These are phyloP conservation scores for Saccharomycopsis amapae DNA, from an alignment of 805 yeast species.

Conservation along the genomic window DNA sequence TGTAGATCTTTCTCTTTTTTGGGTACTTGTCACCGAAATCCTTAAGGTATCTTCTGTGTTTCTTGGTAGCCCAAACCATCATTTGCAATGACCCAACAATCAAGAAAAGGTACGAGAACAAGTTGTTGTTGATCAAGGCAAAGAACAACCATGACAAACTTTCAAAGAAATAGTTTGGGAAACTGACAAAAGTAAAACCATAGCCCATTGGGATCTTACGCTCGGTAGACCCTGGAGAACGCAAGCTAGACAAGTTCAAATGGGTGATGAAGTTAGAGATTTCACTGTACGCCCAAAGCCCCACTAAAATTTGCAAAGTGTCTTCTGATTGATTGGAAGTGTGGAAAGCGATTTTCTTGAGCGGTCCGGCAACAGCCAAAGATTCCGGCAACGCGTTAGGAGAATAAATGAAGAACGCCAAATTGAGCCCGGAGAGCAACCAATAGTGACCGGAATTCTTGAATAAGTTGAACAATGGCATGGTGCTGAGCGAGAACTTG, in stretches of 20 bases:
- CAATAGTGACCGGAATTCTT: conserved; percentile 90
- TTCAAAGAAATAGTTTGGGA: conserved; percentile 94
- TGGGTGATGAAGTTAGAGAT: conserved; percentile 69
- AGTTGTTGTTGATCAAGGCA: conserved; percentile 66
- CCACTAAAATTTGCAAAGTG: conserved; percentile 29
- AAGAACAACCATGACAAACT: conserved; percentile 64
- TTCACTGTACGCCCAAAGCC: conserved; percentile 54
- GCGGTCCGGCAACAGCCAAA: not conserved
- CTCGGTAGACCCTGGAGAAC: conserved; percentile 47
- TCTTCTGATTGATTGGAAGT: conserved; percentile 20
- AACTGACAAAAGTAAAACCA: conserved; percentile 72
- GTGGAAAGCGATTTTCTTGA: conserved; percentile 17
- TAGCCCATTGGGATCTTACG: conserved; percentile 77
- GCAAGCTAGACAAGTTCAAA: conserved; percentile 46
- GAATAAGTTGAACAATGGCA: conserved; percentile 85
- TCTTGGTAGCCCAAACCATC: conserved; percentile 88
- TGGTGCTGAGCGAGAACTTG: conserved; percentile 78
- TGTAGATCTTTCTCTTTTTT: conserved; percentile 64
- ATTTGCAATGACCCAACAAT: conserved; percentile 71
- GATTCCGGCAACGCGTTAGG: conserved; percentile 24
- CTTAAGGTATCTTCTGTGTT: conserved; percentile 60
- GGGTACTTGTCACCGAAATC: conserved; percentile 78
- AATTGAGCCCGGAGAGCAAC: conserved; percentile 68
- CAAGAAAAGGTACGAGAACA: conserved; percentile 68
- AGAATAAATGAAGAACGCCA: conserved; percentile 42